Evolutionary conservation across 2,329 filamentous ascomycete species (phyloP).

Genomic region (Clarireedia hainanense): DNA sequence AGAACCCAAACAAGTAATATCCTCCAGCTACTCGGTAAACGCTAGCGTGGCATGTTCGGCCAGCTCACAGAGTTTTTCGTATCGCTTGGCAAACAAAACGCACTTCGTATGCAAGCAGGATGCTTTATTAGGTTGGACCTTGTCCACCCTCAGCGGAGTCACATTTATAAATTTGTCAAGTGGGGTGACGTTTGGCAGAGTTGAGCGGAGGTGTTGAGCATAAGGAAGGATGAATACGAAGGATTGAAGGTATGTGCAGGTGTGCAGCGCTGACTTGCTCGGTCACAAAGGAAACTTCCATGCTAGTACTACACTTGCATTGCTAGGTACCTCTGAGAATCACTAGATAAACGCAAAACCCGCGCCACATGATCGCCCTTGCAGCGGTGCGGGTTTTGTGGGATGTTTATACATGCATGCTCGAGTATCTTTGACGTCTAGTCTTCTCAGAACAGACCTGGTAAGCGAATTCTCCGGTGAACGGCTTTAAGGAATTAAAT

Average conservation of each 20-base stretch:
- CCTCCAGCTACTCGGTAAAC: constrained; percentile 1
- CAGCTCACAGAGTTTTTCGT: not conserved
- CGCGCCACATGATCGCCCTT: not conserved
- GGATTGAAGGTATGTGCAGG: not conserved
- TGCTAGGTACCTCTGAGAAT: not conserved
- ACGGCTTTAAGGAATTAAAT: too few relatives aligned
- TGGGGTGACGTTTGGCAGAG: not conserved
- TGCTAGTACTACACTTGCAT: not conserved
- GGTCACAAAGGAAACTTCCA: not conserved
- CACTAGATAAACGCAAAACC: not conserved
- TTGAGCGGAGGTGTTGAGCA: not conserved
- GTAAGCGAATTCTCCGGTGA: not conserved
- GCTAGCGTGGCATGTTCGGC: not conserved
- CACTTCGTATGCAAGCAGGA: not conserved
- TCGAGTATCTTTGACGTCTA: not conserved
- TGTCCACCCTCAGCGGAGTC: not conserved
- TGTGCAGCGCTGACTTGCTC: not conserved
- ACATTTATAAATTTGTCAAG: not conserved
- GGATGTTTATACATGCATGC: not conserved
- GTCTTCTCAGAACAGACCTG: not conserved
- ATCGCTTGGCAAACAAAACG: not conserved
- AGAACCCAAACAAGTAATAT: not conserved
- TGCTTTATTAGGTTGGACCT: not conserved
- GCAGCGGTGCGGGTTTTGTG: not conserved
- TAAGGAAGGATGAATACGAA: constrained; percentile 7